Percentiles rank a stretch among this genome's conserved stretches.
Evolutionary conservation across 129 eudicot species (phyloP).

Genomic region (Apium graveolens): DNA sequence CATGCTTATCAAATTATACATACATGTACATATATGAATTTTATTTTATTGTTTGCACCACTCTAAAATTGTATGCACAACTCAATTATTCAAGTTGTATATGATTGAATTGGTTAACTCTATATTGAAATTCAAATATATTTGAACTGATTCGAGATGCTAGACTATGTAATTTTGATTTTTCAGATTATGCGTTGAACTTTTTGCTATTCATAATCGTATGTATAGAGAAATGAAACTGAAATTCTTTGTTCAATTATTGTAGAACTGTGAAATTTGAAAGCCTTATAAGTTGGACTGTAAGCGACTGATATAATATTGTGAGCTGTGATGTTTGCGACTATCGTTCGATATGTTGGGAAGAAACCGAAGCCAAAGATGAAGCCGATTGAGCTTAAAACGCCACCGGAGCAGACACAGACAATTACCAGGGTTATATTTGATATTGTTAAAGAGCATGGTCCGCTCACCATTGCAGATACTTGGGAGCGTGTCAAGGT

Average conservation of each 20-base stretch:
- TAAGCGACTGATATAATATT: not conserved
- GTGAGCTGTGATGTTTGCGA: conserved; percentile 50
- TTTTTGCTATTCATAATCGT: not conserved
- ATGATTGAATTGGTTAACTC: not conserved
- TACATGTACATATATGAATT: not conserved
- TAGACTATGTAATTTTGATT: not conserved
- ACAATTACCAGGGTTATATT: conserved; percentile 69
- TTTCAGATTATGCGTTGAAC: no score
- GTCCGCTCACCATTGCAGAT: conserved; percentile 80
- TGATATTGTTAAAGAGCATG: conserved; percentile 73
- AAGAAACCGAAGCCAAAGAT: conserved; percentile 82
- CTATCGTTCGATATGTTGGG: conserved; percentile 52
- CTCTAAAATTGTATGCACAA: not conserved
- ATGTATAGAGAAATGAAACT: not conserved
- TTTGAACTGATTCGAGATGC: not conserved
- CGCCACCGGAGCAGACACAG: conserved; percentile 89
- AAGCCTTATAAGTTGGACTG: not conserved
- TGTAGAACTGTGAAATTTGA: not conserved
- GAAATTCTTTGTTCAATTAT: not conserved
- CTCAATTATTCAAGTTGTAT: not conserved
- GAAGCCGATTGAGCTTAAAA: conserved; percentile 77
- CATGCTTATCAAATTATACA: not conserved
- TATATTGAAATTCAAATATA: not conserved
- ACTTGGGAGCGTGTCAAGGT: conserved; percentile 93
- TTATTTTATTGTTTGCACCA: no score